Evolutionary conservation across 1,284 basidiomycete genomes (phyloP), one percentile per base, ranked within the genome.

Genomic region (Apiotrichum montevideense): DNA sequence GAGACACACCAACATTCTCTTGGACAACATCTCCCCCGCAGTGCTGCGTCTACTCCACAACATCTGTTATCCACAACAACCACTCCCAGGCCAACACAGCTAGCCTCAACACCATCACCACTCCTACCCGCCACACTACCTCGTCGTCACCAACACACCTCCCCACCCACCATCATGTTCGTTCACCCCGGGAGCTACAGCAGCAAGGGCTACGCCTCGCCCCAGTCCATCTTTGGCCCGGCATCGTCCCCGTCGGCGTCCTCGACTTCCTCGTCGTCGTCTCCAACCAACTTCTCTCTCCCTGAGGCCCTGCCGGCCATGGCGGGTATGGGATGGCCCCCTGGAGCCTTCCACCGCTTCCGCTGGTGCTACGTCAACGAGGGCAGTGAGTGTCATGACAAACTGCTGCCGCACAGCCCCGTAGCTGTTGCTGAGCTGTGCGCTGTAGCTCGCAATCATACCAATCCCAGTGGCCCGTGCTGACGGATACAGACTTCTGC

Each of bases 281-380:
- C 49, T 4, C 32, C 50, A 4, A 3, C 41, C 13, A 51, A 41
- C 50, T 35, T 35, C 41, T 35, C 32, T n/a, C 39, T 41, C 32
- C 40, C 21, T 11, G 34, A 40, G 37, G 33, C 34, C 33, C 40
- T 51, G 7, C 39, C 49, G 9, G 15, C 37, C 21, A 51, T 51
- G 39, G 48, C n/a, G 13, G 48, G 48, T 14, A 29, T 29, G 29
- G 37, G 37, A 2, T 51, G 50, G 40, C 50, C 50, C 4, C 50
- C 50, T n/a, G 50, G 50, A 51, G 50, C 50, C 6, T 51, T 51
- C 50, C 50, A 51, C 50, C 50, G 50, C 41, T 51, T 43, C 50
- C 50, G 50, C 33, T 51, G 40, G 40, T 51, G 50, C 50, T 35
- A 42, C 50, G 50, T 51, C 41, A 51, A 51, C 33, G 50, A 51